Base-by-base conservation (phyloP, 108 stramenopile species). In the Skeletonema marinoi region DNA sequence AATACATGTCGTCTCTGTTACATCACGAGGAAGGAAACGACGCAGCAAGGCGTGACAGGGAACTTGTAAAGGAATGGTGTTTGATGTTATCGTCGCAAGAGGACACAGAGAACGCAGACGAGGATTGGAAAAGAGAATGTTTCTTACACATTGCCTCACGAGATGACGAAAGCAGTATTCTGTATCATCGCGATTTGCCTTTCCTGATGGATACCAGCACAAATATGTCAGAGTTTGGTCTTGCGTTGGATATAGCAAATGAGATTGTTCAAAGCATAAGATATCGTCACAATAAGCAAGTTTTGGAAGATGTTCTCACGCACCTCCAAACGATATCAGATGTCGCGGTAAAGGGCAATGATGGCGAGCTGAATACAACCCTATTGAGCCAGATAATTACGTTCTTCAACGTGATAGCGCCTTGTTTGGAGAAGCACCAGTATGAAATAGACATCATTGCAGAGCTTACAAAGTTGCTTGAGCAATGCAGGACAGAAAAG, bases 11-110 rank as follows among this genome's bases (percentile, higher is more conserved):
- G 17, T 66, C 79, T 8, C 75, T 96, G 4, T 56, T 96, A 68
- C 82, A 96, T 58, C 88, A 87, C 14, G 70, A 78, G 1, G 86
- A 92, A 41, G 94, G 94, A 19, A 82, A 90, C 60, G 89, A 90
- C 61, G 63, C 64, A 7, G 92, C 94, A 25, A 87, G 91, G 29
- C 65, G 80, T 19, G 90, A 93, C 62, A 42, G 58, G 9, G 51
- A 68, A 17, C 69, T 92, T n/a, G 89, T 95, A 7, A 81, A 88
- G 82, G 94, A 96, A 71, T 96, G 88, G 86, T 91, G 89, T 70
- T 71, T 78, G 19, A 75, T 88, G 73, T 88, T 92, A 65, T 74
- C 59, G 65, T 71, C 72, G 36, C 60, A 54, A 12, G 70, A 66
- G 3, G 66, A 74, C 14, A 54, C 35, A 72, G 29, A 83, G 63